Base-by-base conservation (phyloP, 768 basidiomycete species). In the Russula sp. region DNA sequence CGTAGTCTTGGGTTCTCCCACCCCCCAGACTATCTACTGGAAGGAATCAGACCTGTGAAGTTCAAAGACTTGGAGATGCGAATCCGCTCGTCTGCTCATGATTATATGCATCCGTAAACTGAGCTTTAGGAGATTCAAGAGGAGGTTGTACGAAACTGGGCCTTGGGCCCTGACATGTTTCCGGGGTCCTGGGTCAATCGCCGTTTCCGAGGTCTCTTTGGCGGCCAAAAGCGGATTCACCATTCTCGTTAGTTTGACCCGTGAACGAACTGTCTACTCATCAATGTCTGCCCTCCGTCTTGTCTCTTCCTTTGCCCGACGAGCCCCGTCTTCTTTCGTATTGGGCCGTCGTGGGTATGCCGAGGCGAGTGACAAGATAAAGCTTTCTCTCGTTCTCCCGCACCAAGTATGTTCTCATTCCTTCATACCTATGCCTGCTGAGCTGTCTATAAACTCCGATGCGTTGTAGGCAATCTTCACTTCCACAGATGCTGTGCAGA, bases 401-500 rank as follows among this genome's bases (percentile, higher is more conserved):
- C 95, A 98, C n/a, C n/a, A n/a, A n/a, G n/a, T n/a, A n/a, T n/a
- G n/a, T n/a, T n/a, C n/a, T n/a, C n/a, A n/a, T n/a, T n/a, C n/a
- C n/a, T n/a, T n/a, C n/a, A n/a, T n/a, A 22, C 18, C 39, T 32
- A 32, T 32, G 20, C 32, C 46, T 35, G 58, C 49, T 59, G 55
- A 53, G 58, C 61, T 51, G 58, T 53, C 48, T 43, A 48, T 52
- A 38, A 58, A n/a, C 50, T 58, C 56, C 42, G 47, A 50, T 20
- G 56, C 54, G 35, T 58, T 67, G 35, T 70, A 99, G 96, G 79
- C 94, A 57, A 85, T 99, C 74, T 98, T 86, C 83, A 84, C 83
- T 63, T 93, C 94, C 25, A 75, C 84, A 69, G 95, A 95, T 74
- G 96, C 98, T 61, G 84, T 90, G 22, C 96, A 98, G 75, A 96